Conservation (phyloP, 768 basidiomycete genomes). For the Boletus rubroflammeus region DNA sequence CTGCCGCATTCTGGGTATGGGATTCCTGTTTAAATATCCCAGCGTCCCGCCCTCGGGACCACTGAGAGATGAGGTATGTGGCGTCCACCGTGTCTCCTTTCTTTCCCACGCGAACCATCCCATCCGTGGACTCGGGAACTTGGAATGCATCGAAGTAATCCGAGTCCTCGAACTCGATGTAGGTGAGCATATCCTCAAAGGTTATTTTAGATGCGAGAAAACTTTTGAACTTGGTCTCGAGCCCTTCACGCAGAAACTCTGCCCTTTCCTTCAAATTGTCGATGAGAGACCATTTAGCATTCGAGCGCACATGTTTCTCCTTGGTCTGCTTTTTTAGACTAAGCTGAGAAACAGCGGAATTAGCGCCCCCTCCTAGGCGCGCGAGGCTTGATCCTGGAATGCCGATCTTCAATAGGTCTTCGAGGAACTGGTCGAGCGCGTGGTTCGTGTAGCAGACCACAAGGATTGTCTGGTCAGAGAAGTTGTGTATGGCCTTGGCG, state of each 20-base stretch:
- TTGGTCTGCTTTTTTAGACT: constrained; percentile 39
- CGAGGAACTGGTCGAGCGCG: constrained; percentile 66
- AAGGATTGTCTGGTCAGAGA: constrained; percentile 46
- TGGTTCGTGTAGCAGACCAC: constrained; percentile 74
- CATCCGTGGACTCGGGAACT: constrained; percentile 40
- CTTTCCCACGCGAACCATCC: constrained; percentile 44
- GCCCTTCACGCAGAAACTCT: neutral
- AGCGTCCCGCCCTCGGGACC: constrained; percentile 43
- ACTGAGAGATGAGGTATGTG: constrained; percentile 46
- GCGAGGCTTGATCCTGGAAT: constrained; percentile 49
- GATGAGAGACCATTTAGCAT: constrained; percentile 40
- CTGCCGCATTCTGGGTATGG: constrained; percentile 20
- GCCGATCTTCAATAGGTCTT: constrained; percentile 56
- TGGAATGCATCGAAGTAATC: constrained; percentile 45
- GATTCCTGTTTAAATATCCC: constrained; percentile 36
- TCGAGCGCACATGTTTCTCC: constrained; percentile 21
- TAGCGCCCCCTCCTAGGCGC: constrained; percentile 55
- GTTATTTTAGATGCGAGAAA: constrained; percentile 24
- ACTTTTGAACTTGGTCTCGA: constrained; percentile 31
- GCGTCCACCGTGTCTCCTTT: constrained; percentile 34
- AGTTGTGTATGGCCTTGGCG: constrained; percentile 54
- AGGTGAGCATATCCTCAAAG: constrained; percentile 34
- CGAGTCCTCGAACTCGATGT: constrained; percentile 51
- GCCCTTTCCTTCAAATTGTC: constrained; percentile 34
- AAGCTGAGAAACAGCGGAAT: constrained; percentile 43